Evolutionary conservation across 805 yeast genomes (phyloP), one percentile per base, ranked within the genome.

Genomic region (Candida alai): DNA sequence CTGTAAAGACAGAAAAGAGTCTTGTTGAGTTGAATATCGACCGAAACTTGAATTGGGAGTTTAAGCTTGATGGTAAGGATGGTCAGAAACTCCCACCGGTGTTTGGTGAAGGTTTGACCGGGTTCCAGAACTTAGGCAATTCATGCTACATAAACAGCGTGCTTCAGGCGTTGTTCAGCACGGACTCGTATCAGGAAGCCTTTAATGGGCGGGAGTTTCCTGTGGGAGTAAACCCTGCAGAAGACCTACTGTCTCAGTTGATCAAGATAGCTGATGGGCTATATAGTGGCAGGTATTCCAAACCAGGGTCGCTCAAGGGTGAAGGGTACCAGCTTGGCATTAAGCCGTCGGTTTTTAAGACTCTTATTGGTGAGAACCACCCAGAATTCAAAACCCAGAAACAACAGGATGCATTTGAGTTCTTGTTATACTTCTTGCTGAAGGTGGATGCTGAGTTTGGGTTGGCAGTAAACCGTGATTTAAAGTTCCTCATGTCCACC

Each of bases 341-440:
- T 13, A 73, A 76, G 34, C 96, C 96, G 0, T 65, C 75, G 1
- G 70, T 82, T 30, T 80, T 93, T 58, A 90, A 90, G 54, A 64
- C 75, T 6, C 62, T 87, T 17, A 67, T 93, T 34, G 96, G 96
- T 3, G 72, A 73, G 32, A 76, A 76, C 23, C 94, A 93, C 55
- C 68, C 68, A 12, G 98, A 93, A 50, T 93, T 93, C 48, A 69
- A 80, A 28, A 80, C 95, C 0, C 84, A 80, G 70, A 76, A 79
- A 46, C 99, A 93, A 54, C 98, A 93, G 56, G 99, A 93, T 63
- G 93, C 97, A 0, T 84, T 80, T 65, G 98, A 93, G 56, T 93
- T 88, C 52, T 73, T 88, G 58, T 59, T 76, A 4, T 83, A 78
- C 52, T 56, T 90, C 6, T 50, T 80, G 19, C 83, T 80, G 36